Percentiles rank a stretch among this genome's conserved stretches.
Conservation (phyloP, 2,329 filamentous ascomycete genomes). For the Fusarium brevicatenulatum region DNA sequence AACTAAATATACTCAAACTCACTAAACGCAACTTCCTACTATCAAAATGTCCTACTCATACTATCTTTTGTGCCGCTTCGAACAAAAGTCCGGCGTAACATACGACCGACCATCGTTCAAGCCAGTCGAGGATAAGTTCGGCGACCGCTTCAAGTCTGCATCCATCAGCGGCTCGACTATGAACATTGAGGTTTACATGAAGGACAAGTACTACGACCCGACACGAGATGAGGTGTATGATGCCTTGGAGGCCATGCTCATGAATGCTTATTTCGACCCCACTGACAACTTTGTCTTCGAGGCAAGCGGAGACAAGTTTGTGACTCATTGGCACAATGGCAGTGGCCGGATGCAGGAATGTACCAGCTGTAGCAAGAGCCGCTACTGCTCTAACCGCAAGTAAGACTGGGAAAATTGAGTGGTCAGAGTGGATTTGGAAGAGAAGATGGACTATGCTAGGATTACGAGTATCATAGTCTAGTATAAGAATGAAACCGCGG, state of each 20-base stretch:
- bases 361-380: background rate
- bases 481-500: background rate
- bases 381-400: background rate
- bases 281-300: background rate
- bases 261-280: background rate
- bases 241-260: background rate
- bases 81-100: background rate
- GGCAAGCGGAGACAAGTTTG: background rate
- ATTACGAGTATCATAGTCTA: background rate
- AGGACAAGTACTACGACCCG: background rate
- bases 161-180: background rate
- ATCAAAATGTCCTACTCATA: background rate
- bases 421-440: accelerated
- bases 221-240: background rate
- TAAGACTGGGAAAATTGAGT: too few species aligned
- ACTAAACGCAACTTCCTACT: background rate
- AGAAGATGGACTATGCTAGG: too few species aligned
- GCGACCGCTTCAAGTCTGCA: background rate
- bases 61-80: background rate
- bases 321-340: background rate
- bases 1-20: background rate
- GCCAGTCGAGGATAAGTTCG: background rate
- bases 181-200: background rate
- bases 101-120: background rate
- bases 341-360: background rate